Percentiles rank a stretch among this genome's conserved stretches.
Evolutionary conservation across 257 asterid genomes (phyloP).

Genomic region (Jasminum sambac): DNA sequence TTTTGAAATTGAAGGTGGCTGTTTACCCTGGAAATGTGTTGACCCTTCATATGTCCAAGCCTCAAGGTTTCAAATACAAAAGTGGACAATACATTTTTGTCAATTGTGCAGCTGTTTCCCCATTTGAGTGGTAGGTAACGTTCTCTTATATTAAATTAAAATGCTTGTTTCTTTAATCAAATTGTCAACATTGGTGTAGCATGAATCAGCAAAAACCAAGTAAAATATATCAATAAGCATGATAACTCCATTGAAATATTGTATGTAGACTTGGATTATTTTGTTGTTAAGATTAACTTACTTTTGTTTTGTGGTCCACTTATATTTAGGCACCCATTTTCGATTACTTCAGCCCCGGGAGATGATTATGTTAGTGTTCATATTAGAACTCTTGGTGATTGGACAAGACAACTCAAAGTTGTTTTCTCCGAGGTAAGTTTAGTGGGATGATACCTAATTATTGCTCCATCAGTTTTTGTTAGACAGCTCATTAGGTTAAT

Average conservation of each 20-base stretch:
- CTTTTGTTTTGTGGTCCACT: constrained; percentile 12
- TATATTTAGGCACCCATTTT: constrained; percentile 82
- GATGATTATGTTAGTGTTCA: constrained; percentile 86
- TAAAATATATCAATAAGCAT: not conserved
- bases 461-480: not conserved
- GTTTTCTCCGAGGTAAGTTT: constrained; percentile 66
- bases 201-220: not conserved
- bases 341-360: constrained; percentile 82
- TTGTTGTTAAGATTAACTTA: constrained; percentile 9
- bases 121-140: constrained; percentile 75
- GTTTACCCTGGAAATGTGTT: constrained; percentile 83
- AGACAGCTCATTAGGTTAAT: not conserved
- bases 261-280: constrained; percentile 12
- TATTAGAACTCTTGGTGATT: constrained; percentile 76
- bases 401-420: constrained; percentile 76
- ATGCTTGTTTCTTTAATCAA: not conserved
- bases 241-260: constrained; percentile 6
- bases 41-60: constrained; percentile 86
- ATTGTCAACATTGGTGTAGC: not conserved
- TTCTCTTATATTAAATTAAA: not conserved
- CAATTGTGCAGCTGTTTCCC: constrained; percentile 91
- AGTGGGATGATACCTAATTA: not conserved
- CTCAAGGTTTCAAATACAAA: constrained; percentile 78
- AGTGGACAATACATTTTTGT: constrained; percentile 91
- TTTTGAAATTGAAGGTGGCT: constrained; percentile 58